phyloP scores from a whole-genome alignment of 1,284 basidiomycete species.

The Cryptococcus jaspeensis region DNA sequence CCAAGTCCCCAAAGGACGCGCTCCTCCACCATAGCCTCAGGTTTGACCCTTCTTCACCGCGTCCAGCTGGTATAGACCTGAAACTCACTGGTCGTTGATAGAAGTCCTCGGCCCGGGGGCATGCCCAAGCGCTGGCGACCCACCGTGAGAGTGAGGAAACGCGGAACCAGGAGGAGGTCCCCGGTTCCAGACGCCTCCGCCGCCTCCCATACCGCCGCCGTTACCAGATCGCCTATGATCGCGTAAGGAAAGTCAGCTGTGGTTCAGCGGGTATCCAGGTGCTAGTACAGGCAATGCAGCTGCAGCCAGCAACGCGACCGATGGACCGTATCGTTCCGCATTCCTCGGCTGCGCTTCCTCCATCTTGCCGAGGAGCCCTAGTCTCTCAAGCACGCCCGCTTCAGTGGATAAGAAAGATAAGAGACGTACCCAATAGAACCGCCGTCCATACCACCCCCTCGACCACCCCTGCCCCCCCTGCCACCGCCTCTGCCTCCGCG shows the following conservation, averaged over 20 bases:
- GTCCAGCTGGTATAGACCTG: no score
- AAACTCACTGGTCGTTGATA: constrained; percentile 40
- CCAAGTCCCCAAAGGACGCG: constrained; percentile 3
- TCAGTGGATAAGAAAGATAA: neutral
- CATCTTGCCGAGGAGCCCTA: no score
- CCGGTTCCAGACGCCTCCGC: constrained; percentile 42
- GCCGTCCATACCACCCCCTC: constrained; percentile 19
- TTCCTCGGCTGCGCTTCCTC: no score
- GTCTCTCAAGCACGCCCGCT: neutral
- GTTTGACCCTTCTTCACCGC: no score
- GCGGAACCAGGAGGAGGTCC: constrained; percentile 37
- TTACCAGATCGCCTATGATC: neutral
- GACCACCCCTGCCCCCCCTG: constrained; percentile 14
- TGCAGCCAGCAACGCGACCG: no score
- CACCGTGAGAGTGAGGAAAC: constrained; percentile 20
- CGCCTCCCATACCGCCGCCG: constrained; percentile 3
- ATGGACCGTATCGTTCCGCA: no score
- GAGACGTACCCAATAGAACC: constrained; percentile 8
- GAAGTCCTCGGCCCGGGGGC: constrained; percentile 24
- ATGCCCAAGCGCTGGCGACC: constrained; percentile 18
- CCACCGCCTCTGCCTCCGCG: constrained; percentile 14
- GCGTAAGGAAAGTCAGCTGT: neutral
- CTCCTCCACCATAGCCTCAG: no score
- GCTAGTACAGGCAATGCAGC: no score
- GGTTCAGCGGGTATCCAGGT: neutral